Evolutionary conservation across 345 rosid species (phyloP), one percentile per base, ranked within the genome.

Genomic region (Citrus medica): DNA sequence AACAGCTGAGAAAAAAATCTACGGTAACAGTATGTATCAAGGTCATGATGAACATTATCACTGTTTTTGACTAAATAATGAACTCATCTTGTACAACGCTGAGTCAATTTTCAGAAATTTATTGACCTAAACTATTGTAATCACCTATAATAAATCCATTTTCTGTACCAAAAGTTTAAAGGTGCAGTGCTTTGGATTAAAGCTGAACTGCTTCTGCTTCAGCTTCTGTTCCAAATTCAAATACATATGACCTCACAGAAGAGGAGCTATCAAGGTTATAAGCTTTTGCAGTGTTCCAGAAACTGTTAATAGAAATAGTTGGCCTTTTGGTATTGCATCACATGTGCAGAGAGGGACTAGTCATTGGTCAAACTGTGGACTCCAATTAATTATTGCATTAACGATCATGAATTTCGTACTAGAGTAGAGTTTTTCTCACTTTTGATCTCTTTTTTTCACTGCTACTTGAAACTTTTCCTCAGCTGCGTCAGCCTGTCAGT

Each of bases 301-400:
- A 65, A 65, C 62, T 63, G 28, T 67, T 76, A 61, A 6, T 27
- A 14, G 7, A 55, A 13, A 82, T 75, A 55, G 75, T 73, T 72
- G 75, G 72, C 76, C 48, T 79, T 75, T 62, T 40, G 61, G 56
- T 53, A 61, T 51, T 37, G 75, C 69, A 70, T 74, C 78, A 74
- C 76, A 60, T 53, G 74, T 16, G 17, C 19, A 65, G 40, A 75
- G 33, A 75, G 40, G 46, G 76, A 74, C 79, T 66, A 33, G 84
- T 85, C 86, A 74, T 76, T 74, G 38, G 85, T 83, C 84, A 85
- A 85, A 81, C 35, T 79, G 71, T 74, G 61, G 69, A 77, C 55
- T 71, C 46, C 68, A 38, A 73, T 22, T 35, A 58, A 38, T 37
- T 27, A 21, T 27, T 67, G 64, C 73, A 61, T 66, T 69, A 53